A percentile compares a stretch with the other conserved stretches of the same genome.
These are phyloP conservation scores for Beauveria australis DNA, from an alignment of 2,329 filamentous ascomycete genomes.

Conservation along the genomic window DNA sequence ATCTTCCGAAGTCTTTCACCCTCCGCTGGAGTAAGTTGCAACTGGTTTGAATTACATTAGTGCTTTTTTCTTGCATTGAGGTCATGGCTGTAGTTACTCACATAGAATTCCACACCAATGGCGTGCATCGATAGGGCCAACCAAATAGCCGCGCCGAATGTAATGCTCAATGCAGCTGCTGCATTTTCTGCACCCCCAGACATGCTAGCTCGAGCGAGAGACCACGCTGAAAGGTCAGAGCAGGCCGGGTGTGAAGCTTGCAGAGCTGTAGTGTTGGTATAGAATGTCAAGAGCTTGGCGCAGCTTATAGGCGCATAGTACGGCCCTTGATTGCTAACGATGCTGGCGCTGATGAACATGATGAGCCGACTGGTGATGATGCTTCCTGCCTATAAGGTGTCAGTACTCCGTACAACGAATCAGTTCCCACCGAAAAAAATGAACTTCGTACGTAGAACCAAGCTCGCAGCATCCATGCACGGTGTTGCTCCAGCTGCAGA, in stretches of 20 bases:
- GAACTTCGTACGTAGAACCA: constrained; percentile 34
- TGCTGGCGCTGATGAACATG: constrained; percentile 29
- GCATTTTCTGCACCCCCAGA: constrained; percentile 18
- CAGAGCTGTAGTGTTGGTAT: constrained; percentile 19
- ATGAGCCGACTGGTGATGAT: constrained; percentile 45
- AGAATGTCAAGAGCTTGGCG: constrained; percentile 35
- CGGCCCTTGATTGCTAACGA: constrained; percentile 23
- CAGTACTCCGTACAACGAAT: neutral
- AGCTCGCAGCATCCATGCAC: constrained; percentile 53
- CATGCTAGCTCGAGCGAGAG: constrained; percentile 24
- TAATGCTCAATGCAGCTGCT: constrained; percentile 34
- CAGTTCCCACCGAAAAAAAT: no score
- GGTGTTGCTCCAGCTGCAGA: constrained; percentile 52
- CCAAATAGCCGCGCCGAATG: constrained; percentile 45
- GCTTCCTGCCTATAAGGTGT: constrained; percentile 26
- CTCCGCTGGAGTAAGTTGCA: constrained; percentile 46
- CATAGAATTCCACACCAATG: constrained; percentile 39
- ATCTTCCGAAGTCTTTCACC: constrained; percentile 44
- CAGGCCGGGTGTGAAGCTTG: constrained; percentile 35
- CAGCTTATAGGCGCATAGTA: constrained; percentile 31
- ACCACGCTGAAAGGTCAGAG: constrained; percentile 23
- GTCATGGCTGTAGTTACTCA: constrained; percentile 19
- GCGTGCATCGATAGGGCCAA: constrained; percentile 42
- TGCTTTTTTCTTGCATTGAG: neutral
- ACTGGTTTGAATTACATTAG: constrained; percentile 20